A percentile compares a stretch with the other conserved stretches of the same genome.
These are phyloP conservation scores for Amanita inopinata DNA, from an alignment of 768 basidiomycete species.

Conservation along the genomic window DNA sequence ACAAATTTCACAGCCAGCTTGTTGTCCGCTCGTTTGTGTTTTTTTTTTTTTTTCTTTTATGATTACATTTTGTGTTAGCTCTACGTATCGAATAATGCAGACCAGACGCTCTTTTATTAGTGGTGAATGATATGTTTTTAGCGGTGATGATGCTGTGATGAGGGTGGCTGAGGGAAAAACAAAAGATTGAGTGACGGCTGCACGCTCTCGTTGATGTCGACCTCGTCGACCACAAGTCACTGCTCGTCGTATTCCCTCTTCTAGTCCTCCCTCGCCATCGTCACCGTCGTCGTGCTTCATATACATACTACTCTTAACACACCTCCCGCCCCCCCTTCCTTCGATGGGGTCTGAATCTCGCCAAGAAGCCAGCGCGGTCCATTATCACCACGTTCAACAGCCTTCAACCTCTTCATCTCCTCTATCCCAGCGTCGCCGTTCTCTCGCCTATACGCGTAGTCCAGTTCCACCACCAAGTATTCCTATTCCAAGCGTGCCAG, in stretches of 20 bases:
- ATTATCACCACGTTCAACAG: conserved; percentile 20
- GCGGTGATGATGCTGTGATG: conserved; percentile 1
- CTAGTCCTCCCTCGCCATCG: background rate
- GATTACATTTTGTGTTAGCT: background rate
- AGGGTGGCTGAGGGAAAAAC: background rate
- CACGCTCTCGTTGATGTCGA: conserved; percentile 6
- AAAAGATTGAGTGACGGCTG: background rate
- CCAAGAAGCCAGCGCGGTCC: conserved; percentile 29
- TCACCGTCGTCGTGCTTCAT: conserved; percentile 1
- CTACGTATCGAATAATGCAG: conserved; percentile 25
- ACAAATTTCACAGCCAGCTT: conserved; percentile 10
- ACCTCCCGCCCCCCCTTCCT: background rate
- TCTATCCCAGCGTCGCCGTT: conserved; percentile 53
- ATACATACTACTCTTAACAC: background rate
- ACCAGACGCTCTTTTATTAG: conserved; percentile 23
- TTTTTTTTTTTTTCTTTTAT: background rate
- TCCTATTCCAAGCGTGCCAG: conserved; percentile 64
- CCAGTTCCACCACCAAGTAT: conserved; percentile 63
- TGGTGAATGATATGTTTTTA: conserved; percentile 9
- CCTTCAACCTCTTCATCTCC: conserved; percentile 17
- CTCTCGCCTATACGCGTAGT: conserved; percentile 52
- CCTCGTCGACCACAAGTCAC: background rate
- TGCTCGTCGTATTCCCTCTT: background rate
- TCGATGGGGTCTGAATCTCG: conserved; percentile 11
- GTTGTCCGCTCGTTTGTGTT: conserved; percentile 8